phyloP scores from a whole-genome alignment of 768 basidiomycete genomes.

The Mycena metata region DNA sequence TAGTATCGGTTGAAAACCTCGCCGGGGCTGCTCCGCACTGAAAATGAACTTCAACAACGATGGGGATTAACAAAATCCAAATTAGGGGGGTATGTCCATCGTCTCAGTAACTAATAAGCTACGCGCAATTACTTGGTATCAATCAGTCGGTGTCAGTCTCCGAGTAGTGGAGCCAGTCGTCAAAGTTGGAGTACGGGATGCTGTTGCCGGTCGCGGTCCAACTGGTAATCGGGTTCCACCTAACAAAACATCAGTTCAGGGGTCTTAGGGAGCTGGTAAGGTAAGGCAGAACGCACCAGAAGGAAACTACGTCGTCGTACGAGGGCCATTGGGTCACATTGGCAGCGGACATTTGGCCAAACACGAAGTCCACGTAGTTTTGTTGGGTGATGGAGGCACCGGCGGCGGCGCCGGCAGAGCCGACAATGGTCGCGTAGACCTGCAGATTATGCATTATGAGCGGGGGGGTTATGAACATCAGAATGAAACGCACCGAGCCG shows the following conservation, averaged over 20 bases:
- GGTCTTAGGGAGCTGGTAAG: too few relatives aligned
- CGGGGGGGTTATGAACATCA: background rate
- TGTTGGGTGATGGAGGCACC: conserved; percentile 40
- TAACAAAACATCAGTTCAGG: too few relatives aligned
- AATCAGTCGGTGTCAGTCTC: background rate
- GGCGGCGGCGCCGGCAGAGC: conserved; percentile 27
- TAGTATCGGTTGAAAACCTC: too few relatives aligned
- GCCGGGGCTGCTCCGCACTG: too few relatives aligned
- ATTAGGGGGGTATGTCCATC: too few relatives aligned
- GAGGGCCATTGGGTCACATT: conserved; percentile 22
- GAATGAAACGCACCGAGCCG: conserved; percentile 15
- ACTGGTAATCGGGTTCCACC: conserved; percentile 23
- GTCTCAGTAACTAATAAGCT: too few relatives aligned
- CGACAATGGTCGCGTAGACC: conserved; percentile 39
- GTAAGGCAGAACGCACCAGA: background rate
- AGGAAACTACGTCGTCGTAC: conserved; percentile 21
- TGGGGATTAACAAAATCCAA: too few relatives aligned
- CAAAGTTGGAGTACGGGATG: conserved; percentile 37
- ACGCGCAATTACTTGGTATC: too few relatives aligned
- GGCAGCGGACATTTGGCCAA: conserved; percentile 30
- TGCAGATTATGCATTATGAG: background rate
- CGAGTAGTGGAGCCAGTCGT: conserved; percentile 38
- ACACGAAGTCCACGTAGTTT: conserved; percentile 42
- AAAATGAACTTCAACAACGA: too few relatives aligned
- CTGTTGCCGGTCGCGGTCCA: conserved; percentile 35